Percentiles rank a stretch among this genome's conserved stretches.
Conservation (phyloP, 1,284 basidiomycete species). For the Melanopsichium pennsylvanicum region DNA sequence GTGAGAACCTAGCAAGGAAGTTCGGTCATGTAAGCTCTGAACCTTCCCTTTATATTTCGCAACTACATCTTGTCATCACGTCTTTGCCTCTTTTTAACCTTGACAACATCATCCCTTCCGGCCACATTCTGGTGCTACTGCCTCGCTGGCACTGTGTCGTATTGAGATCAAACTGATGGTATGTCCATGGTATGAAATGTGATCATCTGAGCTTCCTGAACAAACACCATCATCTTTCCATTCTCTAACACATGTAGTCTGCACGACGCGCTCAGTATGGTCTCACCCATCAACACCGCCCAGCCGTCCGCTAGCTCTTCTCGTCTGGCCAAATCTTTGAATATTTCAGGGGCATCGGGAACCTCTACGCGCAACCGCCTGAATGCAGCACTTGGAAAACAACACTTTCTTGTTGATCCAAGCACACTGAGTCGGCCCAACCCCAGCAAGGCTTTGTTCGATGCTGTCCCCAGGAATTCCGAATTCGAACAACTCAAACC, state of each 20-base stretch:
- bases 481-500: conserved; percentile 42
- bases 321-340: background rate
- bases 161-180: too few species aligned
- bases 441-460: conserved; percentile 25
- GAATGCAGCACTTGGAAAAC: conserved; percentile 17
- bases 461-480: conserved; percentile 45
- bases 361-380: conserved; percentile 20
- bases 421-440: conserved; percentile 6
- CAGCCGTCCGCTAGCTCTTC: background rate
- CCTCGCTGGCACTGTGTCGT: too few species aligned
- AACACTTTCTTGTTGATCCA: conserved; percentile 37
- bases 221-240: background rate
- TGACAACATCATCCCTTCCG: too few species aligned
- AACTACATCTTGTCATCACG: too few species aligned
- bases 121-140: too few species aligned
- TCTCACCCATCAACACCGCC: background rate
- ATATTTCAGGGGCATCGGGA: conserved; percentile 14
- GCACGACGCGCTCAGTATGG: too few species aligned
- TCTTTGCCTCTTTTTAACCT: too few species aligned
- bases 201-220: background rate
- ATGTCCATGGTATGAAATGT: too few species aligned
- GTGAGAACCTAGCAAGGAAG: too few species aligned
- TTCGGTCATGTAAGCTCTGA: too few species aligned
- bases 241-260: too few species aligned
- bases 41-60: too few species aligned